Conservation (phyloP, 2,329 filamentous ascomycete species). For the Penicillium sp. region DNA sequence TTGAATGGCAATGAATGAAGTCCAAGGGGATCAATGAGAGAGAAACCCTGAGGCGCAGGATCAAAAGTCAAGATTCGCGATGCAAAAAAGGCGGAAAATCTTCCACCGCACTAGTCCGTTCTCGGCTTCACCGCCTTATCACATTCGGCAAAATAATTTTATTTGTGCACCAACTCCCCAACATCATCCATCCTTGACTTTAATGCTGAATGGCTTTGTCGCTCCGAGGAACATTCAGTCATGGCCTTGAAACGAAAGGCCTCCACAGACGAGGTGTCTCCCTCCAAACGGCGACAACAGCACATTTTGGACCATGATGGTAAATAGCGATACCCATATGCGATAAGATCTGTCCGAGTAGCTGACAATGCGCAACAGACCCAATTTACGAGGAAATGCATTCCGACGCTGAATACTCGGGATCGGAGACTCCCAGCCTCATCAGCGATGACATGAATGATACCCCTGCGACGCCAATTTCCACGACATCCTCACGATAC, state of each 20-base stretch:
- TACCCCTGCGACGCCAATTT: conserved; percentile 59
- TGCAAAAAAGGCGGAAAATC: conserved; percentile 46
- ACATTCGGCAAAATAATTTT: conserved; percentile 42
- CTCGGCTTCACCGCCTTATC: conserved; percentile 41
- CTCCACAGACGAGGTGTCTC: conserved; percentile 32
- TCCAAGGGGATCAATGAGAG: conserved; percentile 24
- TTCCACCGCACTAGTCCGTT: conserved; percentile 39
- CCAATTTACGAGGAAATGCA: conserved; percentile 41
- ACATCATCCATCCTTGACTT: conserved; percentile 3
- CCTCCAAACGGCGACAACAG: conserved; percentile 42
- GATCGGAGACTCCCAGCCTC: conserved; percentile 37
- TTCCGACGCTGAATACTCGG: conserved; percentile 44
- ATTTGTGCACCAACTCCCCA: conserved; percentile 19
- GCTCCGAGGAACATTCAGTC: conserved; percentile 16
- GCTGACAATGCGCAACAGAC: conserved; percentile 45
- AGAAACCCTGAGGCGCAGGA: conserved; percentile 30
- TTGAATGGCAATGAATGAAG: conserved; percentile 29
- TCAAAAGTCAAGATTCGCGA: conserved; percentile 25
- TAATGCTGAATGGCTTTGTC: conserved; percentile 4
- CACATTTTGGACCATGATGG: conserved; percentile 37
- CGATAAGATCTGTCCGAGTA: conserved; percentile 12
- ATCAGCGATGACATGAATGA: conserved; percentile 45
- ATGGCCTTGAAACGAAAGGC: conserved; percentile 49
- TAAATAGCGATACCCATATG: conserved; percentile 27
- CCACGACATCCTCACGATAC: conserved; percentile 54